Evolutionary conservation across 1,284 basidiomycete genomes (phyloP).

Genomic region (Coriolopsis trogii): DNA sequence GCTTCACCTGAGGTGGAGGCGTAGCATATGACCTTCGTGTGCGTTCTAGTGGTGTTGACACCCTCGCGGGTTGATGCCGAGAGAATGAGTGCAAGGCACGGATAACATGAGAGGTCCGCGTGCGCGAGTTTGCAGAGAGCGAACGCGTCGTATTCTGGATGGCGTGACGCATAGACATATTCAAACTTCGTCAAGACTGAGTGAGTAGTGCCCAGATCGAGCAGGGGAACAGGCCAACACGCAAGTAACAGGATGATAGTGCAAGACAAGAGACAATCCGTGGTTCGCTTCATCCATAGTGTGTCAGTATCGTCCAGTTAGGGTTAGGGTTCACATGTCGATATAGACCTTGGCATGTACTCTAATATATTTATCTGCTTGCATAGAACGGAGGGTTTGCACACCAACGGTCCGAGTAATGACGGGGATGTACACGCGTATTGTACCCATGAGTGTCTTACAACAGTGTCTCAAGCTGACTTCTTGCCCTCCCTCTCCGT

Average conservation of each 20-base stretch:
- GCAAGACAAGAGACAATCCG: no score
- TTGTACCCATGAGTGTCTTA: no score
- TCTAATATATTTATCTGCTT: no score
- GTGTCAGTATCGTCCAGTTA: not conserved
- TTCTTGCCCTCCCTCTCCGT: conserved; percentile 58
- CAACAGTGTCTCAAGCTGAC: conserved; percentile 2
- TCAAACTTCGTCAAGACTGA: not conserved
- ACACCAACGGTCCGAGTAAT: no score
- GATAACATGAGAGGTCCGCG: not conserved
- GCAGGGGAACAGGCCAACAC: no score
- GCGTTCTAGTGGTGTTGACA: not conserved
- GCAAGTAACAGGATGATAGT: not conserved
- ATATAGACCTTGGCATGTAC: not conserved
- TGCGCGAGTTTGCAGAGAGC: not conserved
- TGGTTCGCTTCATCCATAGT: no score
- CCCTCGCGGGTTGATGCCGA: not conserved
- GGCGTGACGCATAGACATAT: conserved; percentile 1
- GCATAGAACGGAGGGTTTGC: no score
- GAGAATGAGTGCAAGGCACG: conserved; percentile 3
- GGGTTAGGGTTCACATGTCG: conserved; percentile 16
- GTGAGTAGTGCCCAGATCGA: no score
- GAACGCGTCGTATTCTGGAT: conserved; percentile 1
- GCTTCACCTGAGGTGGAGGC: conserved; percentile 35
- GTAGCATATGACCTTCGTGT: conserved; percentile 31
- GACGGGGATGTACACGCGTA: no score